phyloP scores from a whole-genome alignment of 2,329 filamentous ascomycete species.

The Beauveria rudraprayagi region DNA sequence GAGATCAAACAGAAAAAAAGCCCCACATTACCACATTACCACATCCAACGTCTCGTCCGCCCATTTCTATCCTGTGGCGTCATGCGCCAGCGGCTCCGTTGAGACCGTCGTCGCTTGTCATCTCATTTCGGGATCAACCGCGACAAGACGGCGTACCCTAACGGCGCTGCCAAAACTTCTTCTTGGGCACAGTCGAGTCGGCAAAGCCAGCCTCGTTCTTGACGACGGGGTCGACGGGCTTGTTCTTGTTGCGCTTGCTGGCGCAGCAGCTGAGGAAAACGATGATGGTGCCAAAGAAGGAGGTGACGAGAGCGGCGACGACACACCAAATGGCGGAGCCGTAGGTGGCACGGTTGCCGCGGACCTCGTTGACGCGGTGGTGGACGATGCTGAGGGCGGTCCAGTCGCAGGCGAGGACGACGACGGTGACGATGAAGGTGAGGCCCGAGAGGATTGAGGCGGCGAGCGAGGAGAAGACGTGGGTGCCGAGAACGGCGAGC shows the following conservation, averaged over 20 bases:
- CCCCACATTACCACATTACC: not conserved
- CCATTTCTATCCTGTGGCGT: not conserved
- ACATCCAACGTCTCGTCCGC: not conserved
- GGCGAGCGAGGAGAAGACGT: slow-evolving; percentile 41
- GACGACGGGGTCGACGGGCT: slow-evolving; percentile 9
- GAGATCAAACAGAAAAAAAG: not conserved
- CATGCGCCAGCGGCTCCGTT: not conserved
- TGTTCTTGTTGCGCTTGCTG: slow-evolving; percentile 32
- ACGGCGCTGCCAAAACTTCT: slow-evolving; percentile 12
- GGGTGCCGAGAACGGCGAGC: slow-evolving; percentile 37
- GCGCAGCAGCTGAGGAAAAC: slow-evolving; percentile 56
- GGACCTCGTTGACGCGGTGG: slow-evolving; percentile 41
- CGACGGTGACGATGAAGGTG: slow-evolving; percentile 39
- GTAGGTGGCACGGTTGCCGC: slow-evolving; percentile 38
- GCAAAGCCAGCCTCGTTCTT: slow-evolving; percentile 23
- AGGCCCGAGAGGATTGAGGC: slow-evolving; percentile 41
- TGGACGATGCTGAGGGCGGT: slow-evolving; percentile 46
- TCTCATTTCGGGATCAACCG: no score
- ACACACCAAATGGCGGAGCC: slow-evolving; percentile 51
- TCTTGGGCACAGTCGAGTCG: slow-evolving; percentile 1
- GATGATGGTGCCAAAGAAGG: slow-evolving; percentile 46
- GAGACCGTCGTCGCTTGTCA: not conserved
- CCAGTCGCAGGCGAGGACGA: slow-evolving; percentile 49
- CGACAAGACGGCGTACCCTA: not conserved
- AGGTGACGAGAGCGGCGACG: slow-evolving; percentile 46